phyloP scores from a whole-genome alignment of 176 grass and related monocot genomes.

The Cenchrus fungigraminus region DNA sequence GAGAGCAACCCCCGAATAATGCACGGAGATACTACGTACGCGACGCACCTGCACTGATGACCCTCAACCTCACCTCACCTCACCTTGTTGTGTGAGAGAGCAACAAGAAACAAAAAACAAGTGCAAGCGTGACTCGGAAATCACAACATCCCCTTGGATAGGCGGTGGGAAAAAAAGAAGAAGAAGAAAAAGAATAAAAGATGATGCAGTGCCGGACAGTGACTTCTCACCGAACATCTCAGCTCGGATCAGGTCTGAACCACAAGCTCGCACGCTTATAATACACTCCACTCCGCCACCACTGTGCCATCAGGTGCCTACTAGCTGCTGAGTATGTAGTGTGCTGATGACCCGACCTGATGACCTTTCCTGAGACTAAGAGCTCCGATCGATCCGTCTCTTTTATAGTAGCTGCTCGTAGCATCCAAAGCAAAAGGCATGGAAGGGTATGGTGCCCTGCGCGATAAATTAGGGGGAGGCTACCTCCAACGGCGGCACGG shows the following conservation, averaged over 20 bases:
- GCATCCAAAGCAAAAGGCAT: background rate
- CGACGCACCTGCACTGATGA: background rate
- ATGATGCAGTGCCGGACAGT: slow-evolving; percentile 25
- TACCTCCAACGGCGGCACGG: background rate
- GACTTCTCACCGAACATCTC: slow-evolving; percentile 35
- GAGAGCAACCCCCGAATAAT: slow-evolving; percentile 19
- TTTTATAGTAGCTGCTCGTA: background rate
- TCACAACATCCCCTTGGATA: background rate
- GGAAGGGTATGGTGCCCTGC: background rate
- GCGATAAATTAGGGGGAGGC: background rate
- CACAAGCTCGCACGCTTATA: background rate
- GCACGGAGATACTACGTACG: background rate
- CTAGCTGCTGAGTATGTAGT: too few species aligned
- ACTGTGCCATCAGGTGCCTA: background rate
- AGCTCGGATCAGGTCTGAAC: background rate
- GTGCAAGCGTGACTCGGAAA: slow-evolving; percentile 33
- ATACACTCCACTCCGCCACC: slow-evolving; percentile 7
- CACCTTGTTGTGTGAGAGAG: too few species aligned
- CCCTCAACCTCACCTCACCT: background rate
- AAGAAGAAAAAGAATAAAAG: background rate
- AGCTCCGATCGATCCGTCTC: background rate
- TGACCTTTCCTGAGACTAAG: background rate
- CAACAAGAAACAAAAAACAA: background rate
- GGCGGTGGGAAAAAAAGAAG: too few species aligned
- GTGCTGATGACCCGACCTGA: background rate